Percentiles rank a stretch among this genome's conserved stretches.
Conservation (phyloP, 805 yeast genomes). For the Wickerhamia fluorescens region DNA sequence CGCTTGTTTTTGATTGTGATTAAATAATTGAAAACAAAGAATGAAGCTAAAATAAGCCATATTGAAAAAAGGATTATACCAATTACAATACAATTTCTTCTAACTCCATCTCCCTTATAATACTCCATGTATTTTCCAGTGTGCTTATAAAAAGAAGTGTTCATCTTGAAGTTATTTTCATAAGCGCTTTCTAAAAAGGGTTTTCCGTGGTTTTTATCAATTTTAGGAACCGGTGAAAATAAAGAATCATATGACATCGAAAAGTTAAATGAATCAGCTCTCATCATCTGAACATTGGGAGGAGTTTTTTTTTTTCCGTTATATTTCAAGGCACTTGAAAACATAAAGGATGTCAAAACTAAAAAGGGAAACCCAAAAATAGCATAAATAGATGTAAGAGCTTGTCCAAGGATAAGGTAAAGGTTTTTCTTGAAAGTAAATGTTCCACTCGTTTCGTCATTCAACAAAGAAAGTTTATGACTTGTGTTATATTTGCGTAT, state of each 20-base stretch:
- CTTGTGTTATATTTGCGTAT: too few relatives aligned
- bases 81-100: constrained; percentile 18
- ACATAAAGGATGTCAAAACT: constrained; percentile 30
- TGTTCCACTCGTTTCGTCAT: constrained; percentile 6
- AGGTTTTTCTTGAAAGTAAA: constrained; percentile 13
- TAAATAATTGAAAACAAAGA: constrained; percentile 22
- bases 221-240: constrained; percentile 8
- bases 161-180: too few relatives aligned
- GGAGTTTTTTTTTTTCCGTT: constrained; percentile 8
- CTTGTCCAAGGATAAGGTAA: constrained; percentile 24
- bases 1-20: constrained; percentile 12
- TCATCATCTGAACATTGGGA: constrained; percentile 9
- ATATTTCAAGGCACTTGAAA: constrained; percentile 14
- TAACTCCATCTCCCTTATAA: too few relatives aligned
- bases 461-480: constrained; percentile 1
- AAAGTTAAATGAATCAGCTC: constrained; percentile 17
- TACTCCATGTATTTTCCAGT: too few relatives aligned
- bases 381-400: constrained; percentile 23
- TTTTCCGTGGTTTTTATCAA: too few relatives aligned
- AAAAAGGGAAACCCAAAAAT: constrained; percentile 39
- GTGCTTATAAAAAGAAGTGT: too few relatives aligned
- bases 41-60: constrained; percentile 16
- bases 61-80: constrained; percentile 22
- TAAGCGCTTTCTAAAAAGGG: too few relatives aligned
- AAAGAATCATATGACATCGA: constrained; percentile 18